A percentile compares a stretch with the other conserved stretches of the same genome.
These are phyloP conservation scores for Rosa chinensis DNA, from an alignment of 306 rosid genomes.

Conservation along the genomic window DNA sequence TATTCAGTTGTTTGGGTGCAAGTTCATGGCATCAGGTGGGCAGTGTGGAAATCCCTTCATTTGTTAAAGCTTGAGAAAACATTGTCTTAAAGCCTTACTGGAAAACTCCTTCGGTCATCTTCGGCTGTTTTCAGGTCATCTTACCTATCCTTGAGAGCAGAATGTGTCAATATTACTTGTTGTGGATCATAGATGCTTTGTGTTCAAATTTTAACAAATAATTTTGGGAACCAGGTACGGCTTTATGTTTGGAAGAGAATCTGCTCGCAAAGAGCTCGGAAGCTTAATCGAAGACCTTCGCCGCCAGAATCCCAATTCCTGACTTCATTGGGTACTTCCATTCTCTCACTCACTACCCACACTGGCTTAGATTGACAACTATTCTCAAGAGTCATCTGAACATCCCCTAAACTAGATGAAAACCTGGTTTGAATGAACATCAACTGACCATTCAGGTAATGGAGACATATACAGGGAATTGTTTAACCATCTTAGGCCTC, in stretches of 20 bases:
- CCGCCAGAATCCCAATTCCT: too few species aligned
- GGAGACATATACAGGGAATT: constrained; percentile 6
- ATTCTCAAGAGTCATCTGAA: too few species aligned
- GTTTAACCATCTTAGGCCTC: too few species aligned
- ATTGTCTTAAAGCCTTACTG: not conserved
- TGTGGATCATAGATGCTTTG: not conserved
- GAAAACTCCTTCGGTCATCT: constrained; percentile 3
- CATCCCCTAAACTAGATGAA: not conserved
- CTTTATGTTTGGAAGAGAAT: too few species aligned
- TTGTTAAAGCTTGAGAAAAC: not conserved
- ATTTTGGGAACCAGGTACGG: too few species aligned
- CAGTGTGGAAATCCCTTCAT: not conserved
- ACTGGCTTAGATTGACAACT: too few species aligned
- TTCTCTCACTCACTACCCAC: too few species aligned
- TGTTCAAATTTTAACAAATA: too few species aligned
- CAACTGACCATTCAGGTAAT: constrained; percentile 8
- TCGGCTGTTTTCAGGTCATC: constrained; percentile 12
- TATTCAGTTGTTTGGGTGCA: constrained; percentile 28
- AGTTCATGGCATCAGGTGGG: constrained; percentile 12
- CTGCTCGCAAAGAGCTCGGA: too few species aligned
- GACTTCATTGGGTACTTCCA: too few species aligned
- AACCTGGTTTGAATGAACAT: too few species aligned
- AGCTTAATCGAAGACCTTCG: too few species aligned
- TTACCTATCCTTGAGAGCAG: not conserved
- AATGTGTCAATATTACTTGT: not conserved